Conservation (phyloP, 2,329 filamentous ascomycete genomes). For the Hysterium pulicare region DNA sequence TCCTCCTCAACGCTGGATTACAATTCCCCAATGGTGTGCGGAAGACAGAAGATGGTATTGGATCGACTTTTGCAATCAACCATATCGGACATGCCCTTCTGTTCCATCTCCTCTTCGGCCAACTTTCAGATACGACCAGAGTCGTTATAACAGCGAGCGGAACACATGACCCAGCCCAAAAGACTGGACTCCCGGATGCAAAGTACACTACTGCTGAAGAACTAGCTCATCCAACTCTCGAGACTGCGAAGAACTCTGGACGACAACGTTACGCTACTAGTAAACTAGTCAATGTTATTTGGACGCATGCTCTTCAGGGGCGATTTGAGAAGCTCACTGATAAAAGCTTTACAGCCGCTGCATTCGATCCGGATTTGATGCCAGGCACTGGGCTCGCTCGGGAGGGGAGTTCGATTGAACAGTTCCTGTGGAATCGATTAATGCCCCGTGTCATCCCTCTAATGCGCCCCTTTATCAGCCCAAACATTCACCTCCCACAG, state of each 20-base stretch:
- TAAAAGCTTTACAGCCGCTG: slow-evolving; percentile 34
- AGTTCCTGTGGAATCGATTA: slow-evolving; percentile 37
- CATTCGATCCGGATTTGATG: slow-evolving; percentile 50
- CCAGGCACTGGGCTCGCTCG: slow-evolving; percentile 45
- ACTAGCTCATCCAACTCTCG: slow-evolving; percentile 41
- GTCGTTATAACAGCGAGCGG: slow-evolving; percentile 44
- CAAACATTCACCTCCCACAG: slow-evolving; percentile 39
- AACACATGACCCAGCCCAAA: slow-evolving; percentile 48
- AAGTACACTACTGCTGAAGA: slow-evolving; percentile 45
- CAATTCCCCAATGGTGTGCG: slow-evolving; percentile 40
- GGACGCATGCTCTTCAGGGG: slow-evolving; percentile 45
- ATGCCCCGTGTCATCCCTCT: slow-evolving; percentile 37
- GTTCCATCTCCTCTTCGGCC: slow-evolving; percentile 45
- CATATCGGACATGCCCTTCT: slow-evolving; percentile 52
- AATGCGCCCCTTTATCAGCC: slow-evolving; percentile 27
- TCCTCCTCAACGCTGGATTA: slow-evolving; percentile 50
- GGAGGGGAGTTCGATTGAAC: slow-evolving; percentile 21
- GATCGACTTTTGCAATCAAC: slow-evolving; percentile 49
- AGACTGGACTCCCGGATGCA: slow-evolving; percentile 42
- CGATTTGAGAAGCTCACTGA: slow-evolving; percentile 24
- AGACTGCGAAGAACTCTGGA: slow-evolving; percentile 19
- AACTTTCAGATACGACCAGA: slow-evolving; percentile 39
- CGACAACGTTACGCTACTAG: slow-evolving; percentile 43
- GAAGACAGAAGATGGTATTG: slow-evolving; percentile 43
- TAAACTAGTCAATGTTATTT: slow-evolving; percentile 51